These are phyloP conservation scores for Eimeria brunetti DNA, from an alignment of 169 alveolate genomes.

Conservation along the genomic window DNA sequence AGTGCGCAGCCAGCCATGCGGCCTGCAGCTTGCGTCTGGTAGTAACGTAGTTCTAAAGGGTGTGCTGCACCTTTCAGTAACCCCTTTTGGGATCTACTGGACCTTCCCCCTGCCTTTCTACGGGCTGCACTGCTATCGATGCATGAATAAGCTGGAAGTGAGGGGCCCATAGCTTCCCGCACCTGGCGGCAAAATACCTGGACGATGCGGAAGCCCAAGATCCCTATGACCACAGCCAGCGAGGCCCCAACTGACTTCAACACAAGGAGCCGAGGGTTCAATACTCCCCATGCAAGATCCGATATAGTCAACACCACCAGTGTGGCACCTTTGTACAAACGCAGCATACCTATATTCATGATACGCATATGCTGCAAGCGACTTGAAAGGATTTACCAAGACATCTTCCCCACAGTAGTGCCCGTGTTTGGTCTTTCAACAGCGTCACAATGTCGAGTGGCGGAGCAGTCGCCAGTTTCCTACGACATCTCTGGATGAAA, in stretches of 20 bases:
- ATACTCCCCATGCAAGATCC: constrained; percentile 28
- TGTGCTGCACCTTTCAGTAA: neutral
- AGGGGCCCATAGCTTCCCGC: constrained; percentile 4
- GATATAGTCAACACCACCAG: neutral
- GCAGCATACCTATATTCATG: constrained; percentile 29
- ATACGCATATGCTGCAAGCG: neutral
- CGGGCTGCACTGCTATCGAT: neutral
- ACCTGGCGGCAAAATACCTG: constrained; percentile 15
- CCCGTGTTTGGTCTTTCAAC: no score
- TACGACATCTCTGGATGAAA: neutral
- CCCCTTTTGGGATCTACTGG: neutral
- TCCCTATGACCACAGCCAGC: neutral
- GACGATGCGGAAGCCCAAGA: constrained; percentile 36
- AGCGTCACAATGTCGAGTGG: neutral
- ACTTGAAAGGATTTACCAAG: no score
- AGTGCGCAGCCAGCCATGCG: neutral
- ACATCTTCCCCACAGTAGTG: no score
- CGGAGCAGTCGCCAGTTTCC: neutral
- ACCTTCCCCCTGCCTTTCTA: neutral
- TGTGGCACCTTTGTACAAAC: neutral
- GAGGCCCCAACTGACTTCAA: neutral
- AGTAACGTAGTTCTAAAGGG: neutral
- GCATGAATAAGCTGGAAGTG: neutral
- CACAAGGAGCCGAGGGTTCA: neutral
- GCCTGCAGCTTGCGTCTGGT: no score